Conservation (phyloP, 768 basidiomycete species). For the Tricholoma sp. region DNA sequence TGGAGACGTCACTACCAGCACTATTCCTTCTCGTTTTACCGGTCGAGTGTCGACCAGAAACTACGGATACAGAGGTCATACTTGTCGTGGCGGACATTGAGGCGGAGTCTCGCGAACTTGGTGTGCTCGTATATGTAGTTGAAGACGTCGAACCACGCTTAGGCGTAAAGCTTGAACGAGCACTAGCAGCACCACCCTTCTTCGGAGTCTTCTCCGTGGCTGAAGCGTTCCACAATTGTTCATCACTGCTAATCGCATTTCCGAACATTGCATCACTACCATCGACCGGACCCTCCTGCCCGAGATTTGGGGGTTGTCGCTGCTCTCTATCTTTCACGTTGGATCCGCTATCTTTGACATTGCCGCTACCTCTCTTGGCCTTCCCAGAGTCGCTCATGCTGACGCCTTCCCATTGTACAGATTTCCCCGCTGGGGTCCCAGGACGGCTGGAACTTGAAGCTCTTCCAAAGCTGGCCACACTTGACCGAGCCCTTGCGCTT, state of each 20-base stretch:
- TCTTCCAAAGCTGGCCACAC: slow-evolving; percentile 67
- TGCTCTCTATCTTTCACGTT: slow-evolving; percentile 43
- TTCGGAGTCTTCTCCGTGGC: slow-evolving; percentile 61
- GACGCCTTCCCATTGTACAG: slow-evolving; percentile 75
- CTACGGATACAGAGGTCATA: slow-evolving; percentile 67
- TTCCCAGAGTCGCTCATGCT: slow-evolving; percentile 36
- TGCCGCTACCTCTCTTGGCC: slow-evolving; percentile 33
- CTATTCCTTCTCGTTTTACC: slow-evolving; percentile 73
- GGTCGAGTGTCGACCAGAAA: slow-evolving; percentile 68
- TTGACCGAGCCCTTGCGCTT: slow-evolving; percentile 70
- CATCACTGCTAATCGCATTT: slow-evolving; percentile 54
- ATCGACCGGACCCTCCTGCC: slow-evolving; percentile 31
- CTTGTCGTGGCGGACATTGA: slow-evolving; percentile 76
- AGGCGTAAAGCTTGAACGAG: slow-evolving; percentile 71
- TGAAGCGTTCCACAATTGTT: slow-evolving; percentile 38
- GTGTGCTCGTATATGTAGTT: slow-evolving; percentile 77
- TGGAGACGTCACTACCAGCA: slow-evolving; percentile 80
- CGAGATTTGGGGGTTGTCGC: slow-evolving; percentile 31
- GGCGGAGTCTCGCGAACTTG: slow-evolving; percentile 83
- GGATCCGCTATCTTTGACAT: slow-evolving; percentile 33
- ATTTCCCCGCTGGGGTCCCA: slow-evolving; percentile 65
- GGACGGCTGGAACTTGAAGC: slow-evolving; percentile 64
- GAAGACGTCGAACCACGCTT: slow-evolving; percentile 90
- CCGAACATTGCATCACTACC: slow-evolving; percentile 33
- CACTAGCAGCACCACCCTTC: slow-evolving; percentile 50